phyloP scores from a whole-genome alignment of 2,329 filamentous ascomycete species.

The Xylaria arbuscula region DNA sequence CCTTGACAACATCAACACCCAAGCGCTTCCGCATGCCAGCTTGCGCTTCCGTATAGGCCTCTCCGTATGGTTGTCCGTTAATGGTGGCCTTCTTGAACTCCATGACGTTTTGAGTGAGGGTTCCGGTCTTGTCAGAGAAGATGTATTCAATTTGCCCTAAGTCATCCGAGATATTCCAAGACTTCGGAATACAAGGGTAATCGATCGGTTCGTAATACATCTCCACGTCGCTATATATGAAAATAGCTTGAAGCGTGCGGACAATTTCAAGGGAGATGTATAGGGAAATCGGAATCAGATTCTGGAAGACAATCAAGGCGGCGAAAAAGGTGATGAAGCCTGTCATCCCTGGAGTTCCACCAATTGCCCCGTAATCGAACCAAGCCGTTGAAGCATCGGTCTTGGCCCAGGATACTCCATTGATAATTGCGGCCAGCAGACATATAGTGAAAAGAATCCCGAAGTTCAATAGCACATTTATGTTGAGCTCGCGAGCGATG shows the following conservation, averaged over 20 bases:
- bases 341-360: slow-evolving; percentile 77
- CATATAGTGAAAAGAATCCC: slow-evolving; percentile 90
- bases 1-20: slow-evolving; percentile 86
- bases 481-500: slow-evolving; percentile 93
- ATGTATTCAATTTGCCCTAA: slow-evolving; percentile 99
- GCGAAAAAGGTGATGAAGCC: slow-evolving; percentile 99
- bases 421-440: slow-evolving; percentile 82
- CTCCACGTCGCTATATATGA: slow-evolving; percentile 94
- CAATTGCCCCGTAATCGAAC: slow-evolving; percentile 89
- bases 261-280: slow-evolving; percentile 98
- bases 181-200: slow-evolving; percentile 95
- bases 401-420: slow-evolving; percentile 84
- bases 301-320: slow-evolving; percentile 93
- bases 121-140: slow-evolving; percentile 95
- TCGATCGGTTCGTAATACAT: slow-evolving; percentile 98
- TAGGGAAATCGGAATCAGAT: slow-evolving; percentile 96
- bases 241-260: slow-evolving; percentile 89
- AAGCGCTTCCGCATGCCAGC: slow-evolving; percentile 94
- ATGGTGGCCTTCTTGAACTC: slow-evolving; percentile 99
- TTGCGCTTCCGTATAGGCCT: slow-evolving; percentile 97
- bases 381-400: slow-evolving; percentile 78
- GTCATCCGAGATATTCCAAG: slow-evolving; percentile 99
- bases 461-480: slow-evolving; percentile 98
- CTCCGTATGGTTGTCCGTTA: slow-evolving; percentile 95
- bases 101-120: slow-evolving; percentile 93